Percentiles rank a stretch among this genome's conserved stretches.
Conservation (phyloP, 768 basidiomycete genomes). For the Amanita inopinata region DNA sequence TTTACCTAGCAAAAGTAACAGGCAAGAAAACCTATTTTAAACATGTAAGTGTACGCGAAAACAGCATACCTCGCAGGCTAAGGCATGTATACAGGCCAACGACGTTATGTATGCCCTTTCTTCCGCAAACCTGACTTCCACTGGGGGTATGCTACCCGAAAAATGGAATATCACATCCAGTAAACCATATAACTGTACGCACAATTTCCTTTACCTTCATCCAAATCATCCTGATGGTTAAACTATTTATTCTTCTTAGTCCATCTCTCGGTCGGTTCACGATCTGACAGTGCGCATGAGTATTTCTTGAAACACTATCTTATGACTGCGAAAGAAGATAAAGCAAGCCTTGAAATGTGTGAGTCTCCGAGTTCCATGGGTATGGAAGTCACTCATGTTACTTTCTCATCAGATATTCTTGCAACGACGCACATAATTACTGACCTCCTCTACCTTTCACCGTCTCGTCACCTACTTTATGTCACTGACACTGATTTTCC, state of each 20-base stretch:
- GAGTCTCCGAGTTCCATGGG: conserved; percentile 17
- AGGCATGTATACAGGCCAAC: conserved; percentile 27
- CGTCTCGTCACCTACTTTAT: conserved; percentile 56
- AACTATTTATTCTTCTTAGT: conserved; percentile 16
- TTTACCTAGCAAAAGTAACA: conserved; percentile 72
- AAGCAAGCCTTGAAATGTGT: conserved; percentile 58
- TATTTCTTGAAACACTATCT: conserved; percentile 70
- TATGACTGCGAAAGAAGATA: conserved; percentile 54
- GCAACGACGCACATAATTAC: conserved; percentile 53
- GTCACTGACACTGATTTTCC: conserved; percentile 42
- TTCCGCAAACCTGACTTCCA: conserved; percentile 30
- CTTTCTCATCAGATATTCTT: conserved; percentile 38
- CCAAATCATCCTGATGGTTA: background rate
- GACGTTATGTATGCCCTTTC: conserved; percentile 39
- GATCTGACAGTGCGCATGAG: conserved; percentile 69
- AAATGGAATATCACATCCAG: conserved; percentile 44
- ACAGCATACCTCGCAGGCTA: background rate
- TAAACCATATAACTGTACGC: conserved; percentile 37
- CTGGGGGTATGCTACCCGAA: conserved; percentile 58
- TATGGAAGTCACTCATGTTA: background rate
- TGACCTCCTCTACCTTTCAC: conserved; percentile 58
- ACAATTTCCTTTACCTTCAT: no score
- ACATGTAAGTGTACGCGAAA: conserved; percentile 28
- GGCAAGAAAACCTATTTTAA: conserved; percentile 56
- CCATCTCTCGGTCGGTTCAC: conserved; percentile 51